Evolutionary conservation across 2,329 filamentous ascomycete species (phyloP).

Genomic region (Aaosphaeria arxii): DNA sequence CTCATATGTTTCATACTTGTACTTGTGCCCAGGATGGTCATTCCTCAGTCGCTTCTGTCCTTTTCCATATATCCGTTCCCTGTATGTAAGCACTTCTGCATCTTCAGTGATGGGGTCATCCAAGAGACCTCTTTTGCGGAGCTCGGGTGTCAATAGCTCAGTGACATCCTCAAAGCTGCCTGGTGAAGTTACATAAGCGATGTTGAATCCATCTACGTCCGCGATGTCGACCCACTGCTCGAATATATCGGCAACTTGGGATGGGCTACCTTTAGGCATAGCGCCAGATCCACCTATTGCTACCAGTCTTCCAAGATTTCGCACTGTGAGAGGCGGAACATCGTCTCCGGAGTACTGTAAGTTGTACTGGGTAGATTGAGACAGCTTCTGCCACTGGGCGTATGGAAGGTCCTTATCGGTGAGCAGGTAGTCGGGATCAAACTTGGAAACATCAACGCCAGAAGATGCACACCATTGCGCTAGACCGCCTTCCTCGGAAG

Average conservation of each 20-base stretch:
- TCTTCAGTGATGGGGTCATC: constrained; percentile 5
- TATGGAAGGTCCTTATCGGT: constrained; percentile 10
- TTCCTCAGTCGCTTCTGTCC: constrained; percentile 8
- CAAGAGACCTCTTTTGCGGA: constrained; percentile 8
- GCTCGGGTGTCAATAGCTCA: constrained; percentile 12
- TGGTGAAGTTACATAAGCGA: constrained; percentile 39
- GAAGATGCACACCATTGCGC: constrained; percentile 71
- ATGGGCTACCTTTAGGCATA: constrained; percentile 59
- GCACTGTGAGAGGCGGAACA: constrained; percentile 9
- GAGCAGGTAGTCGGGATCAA: constrained; percentile 60
- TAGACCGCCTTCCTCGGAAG: constrained; percentile 61
- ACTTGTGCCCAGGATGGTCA: constrained; percentile 12
- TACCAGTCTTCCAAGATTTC: constrained; percentile 36
- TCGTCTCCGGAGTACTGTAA: constrained; percentile 11
- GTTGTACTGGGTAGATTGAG: constrained; percentile 11
- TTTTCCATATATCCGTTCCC: constrained; percentile 12
- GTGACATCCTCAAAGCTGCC: constrained; percentile 13
- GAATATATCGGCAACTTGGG: constrained; percentile 63
- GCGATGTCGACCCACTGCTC: constrained; percentile 65
- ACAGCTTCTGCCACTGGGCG: constrained; percentile 10
- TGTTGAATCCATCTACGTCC: constrained; percentile 70
- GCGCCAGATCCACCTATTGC: constrained; percentile 64
- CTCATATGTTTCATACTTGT: constrained; percentile 14
- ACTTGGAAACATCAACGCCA: constrained; percentile 58
- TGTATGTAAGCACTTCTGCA: constrained; percentile 9